Base-by-base conservation (phyloP, 345 rosid species). In the Clarkia xantiana region DNA sequence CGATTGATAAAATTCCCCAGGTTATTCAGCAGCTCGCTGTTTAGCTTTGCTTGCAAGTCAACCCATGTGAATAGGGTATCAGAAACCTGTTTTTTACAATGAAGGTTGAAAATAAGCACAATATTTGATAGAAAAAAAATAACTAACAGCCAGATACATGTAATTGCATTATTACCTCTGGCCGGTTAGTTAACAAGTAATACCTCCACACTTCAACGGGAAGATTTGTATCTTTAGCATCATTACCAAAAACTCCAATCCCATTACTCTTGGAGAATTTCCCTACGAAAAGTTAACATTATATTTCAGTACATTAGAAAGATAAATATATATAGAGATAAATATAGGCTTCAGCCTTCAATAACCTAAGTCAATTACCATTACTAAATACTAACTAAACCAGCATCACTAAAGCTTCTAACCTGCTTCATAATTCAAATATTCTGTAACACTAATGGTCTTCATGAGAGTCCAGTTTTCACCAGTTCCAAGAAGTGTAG, bases 141-240 rank as follows among this genome's bases (percentile, higher is more conserved):
- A 29, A 29, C 7, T 9, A 2, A 29, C 9, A 10, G 36, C 0
- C 58, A 23, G 25, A 18, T 11, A 22, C 45, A 16, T n/a, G 14
- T 49, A 44, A 45, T 19, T 52, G 51, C 42, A 64, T 45, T 56
- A 45, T 67, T 75, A 80, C 98, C 96, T 91, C 98, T 11, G 96
- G 98, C 67, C 98, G 75, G 65, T 84, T 91, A 55, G 81, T 84
- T 51, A 91, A 71, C 62, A 91, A 71, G 73, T 91, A 91, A 71
- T 91, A 91, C 77, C 99, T 75, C 96, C 95, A 91, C 17, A 84
- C 98, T 86, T 91, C 96, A 0, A 68, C 93, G 34, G 98, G 98
- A 47, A 91, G 82, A 49, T 74, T 72, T 44, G 98, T 86, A 71
- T 91, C 96, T 62, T 80, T 84, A 42, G 71, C 96, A 62, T 91